These are phyloP conservation scores for Neurospora pannonica DNA, from an alignment of 495 filamentous ascomycete species.

Conservation along the genomic window DNA sequence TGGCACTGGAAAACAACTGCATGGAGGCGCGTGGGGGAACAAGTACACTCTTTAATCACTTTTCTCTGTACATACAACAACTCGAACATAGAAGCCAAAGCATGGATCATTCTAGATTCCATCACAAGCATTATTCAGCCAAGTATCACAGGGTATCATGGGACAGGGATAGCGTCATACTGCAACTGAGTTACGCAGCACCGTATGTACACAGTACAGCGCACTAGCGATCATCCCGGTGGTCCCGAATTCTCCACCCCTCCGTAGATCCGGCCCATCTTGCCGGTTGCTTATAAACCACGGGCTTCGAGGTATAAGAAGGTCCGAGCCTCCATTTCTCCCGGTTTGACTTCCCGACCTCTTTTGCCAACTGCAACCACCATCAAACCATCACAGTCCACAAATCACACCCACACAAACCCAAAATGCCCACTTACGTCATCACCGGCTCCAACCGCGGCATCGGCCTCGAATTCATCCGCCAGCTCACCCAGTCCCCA, in stretches of 20 bases:
- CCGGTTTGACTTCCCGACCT: background rate
- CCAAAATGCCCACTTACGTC: slow-evolving; percentile 41
- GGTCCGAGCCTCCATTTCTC: background rate
- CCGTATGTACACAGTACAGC: too few relatives aligned
- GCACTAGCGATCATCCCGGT: background rate
- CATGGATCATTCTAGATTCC: background rate
- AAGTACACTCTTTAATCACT: background rate
- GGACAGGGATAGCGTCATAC: background rate
- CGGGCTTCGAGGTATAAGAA: background rate
- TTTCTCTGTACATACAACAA: background rate
- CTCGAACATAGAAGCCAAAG: background rate
- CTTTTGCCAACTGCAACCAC: background rate
- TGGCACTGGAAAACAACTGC: background rate
- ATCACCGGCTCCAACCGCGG: slow-evolving; percentile 50
- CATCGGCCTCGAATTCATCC: slow-evolving; percentile 45
- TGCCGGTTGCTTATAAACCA: background rate
- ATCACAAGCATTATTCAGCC: background rate
- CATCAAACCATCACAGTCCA: background rate
- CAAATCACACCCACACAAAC: background rate
- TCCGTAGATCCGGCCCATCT: background rate
- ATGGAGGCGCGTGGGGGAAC: background rate
- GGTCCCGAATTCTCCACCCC: background rate
- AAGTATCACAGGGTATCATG: background rate
- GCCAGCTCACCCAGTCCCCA: slow-evolving; percentile 35
- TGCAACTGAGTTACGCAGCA: too few relatives aligned